Conservation (phyloP, 129 eudicot genomes). For the Scalesia atractyloides region DNA sequence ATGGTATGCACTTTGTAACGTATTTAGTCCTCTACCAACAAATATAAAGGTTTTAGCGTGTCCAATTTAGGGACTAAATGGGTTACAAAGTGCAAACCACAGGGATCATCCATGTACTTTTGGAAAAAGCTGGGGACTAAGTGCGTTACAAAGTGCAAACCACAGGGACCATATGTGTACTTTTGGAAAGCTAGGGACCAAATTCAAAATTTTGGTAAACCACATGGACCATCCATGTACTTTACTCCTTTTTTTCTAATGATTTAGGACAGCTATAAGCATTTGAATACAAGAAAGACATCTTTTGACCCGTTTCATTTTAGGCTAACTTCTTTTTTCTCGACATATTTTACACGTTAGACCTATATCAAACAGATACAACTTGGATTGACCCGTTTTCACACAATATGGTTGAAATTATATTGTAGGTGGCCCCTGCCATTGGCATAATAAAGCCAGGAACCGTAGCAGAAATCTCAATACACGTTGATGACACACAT, state of each 20-base stretch:
- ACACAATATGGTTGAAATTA: neutral
- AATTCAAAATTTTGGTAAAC: no score
- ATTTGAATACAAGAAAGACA: neutral
- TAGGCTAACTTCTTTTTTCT: neutral
- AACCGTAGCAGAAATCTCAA: slow-evolving; percentile 51
- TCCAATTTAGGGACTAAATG: no score
- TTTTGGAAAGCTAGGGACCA: no score
- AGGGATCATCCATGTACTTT: no score
- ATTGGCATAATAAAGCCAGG: slow-evolving; percentile 71
- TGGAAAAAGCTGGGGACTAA: no score
- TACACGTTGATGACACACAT: slow-evolving; percentile 68
- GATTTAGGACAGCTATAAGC: neutral
- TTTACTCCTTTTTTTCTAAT: neutral
- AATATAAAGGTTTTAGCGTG: no score
- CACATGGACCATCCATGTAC: no score
- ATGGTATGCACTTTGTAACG: no score
- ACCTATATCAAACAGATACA: neutral
- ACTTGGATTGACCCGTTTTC: neutral
- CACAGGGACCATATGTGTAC: no score
- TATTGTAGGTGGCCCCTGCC: slow-evolving; percentile 76
- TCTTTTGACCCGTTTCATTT: neutral
- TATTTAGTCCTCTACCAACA: no score
- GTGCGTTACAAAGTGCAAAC: no score
- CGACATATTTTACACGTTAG: neutral
- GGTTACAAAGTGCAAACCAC: no score